Conservation (phyloP, 805 yeast species). For the Debaryomyces prosopidis region DNA sequence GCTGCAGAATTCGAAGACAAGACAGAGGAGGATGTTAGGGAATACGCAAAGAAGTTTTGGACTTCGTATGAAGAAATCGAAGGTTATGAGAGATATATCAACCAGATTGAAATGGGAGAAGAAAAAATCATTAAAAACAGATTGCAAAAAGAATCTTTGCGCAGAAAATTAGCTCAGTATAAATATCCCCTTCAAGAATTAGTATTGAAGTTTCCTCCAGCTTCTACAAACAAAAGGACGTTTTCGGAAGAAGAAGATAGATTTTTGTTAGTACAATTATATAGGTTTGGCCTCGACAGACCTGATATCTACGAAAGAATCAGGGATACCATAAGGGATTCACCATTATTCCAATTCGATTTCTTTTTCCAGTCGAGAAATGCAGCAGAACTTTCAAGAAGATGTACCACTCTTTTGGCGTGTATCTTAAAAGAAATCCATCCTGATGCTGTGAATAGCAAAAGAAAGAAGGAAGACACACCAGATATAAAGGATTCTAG, state of each 20-base stretch:
- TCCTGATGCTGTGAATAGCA: constrained; percentile 15
- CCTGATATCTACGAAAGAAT: constrained; percentile 78
- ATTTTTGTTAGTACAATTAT: constrained; percentile 76
- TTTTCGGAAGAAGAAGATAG: constrained; percentile 91
- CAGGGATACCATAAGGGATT: constrained; percentile 68
- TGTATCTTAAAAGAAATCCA: constrained; percentile 67
- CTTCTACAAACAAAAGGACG: constrained; percentile 58
- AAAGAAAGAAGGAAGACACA: constrained; percentile 7
- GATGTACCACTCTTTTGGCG: constrained; percentile 76
- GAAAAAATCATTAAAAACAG: constrained; percentile 66
- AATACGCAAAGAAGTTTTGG: constrained; percentile 85
- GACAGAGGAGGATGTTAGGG: constrained; percentile 72
- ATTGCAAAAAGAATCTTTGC: constrained; percentile 75
- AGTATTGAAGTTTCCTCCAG: constrained; percentile 68
- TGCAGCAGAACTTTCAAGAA: constrained; percentile 72
- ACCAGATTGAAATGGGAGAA: constrained; percentile 86
- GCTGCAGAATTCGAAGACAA: constrained; percentile 82
- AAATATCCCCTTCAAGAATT: constrained; percentile 80
- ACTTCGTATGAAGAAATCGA: constrained; percentile 73
- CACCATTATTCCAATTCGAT: constrained; percentile 82
- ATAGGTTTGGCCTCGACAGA: constrained; percentile 77
- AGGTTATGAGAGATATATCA: constrained; percentile 80
- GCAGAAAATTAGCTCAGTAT: constrained; percentile 71
- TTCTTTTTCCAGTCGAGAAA: constrained; percentile 83
- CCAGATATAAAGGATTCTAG: constrained; percentile 12